Base-by-base conservation (phyloP, 176 grass and related monocot species). In the Rhynchospora pubera region DNA sequence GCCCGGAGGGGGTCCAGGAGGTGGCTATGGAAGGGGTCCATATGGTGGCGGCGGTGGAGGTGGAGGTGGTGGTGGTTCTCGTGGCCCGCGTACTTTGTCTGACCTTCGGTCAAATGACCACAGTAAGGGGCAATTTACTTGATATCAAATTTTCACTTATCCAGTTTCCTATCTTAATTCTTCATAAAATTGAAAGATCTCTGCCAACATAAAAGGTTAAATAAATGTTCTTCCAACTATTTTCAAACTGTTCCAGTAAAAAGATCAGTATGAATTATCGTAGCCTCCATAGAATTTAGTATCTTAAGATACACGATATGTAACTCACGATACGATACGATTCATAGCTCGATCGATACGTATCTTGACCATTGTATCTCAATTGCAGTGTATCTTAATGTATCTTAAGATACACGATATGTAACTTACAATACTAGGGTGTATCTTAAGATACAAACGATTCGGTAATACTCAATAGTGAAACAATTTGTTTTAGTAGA, bases 101-200 rank as follows among this genome's bases (percentile, higher is more conserved):
- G 96, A 95, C 57, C 83, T 99, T 51, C 79, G 46, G 48, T 85
- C 91, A 48, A 94, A 85, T 78, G 86, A 95, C 62, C 96, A 99
- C 55, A 99, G 92, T 99, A 91, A 84, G 85, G 64, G 12, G 9
- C n/a, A 26, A 79, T 59, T 71, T 69, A 39, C 23, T 65, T 57
- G 18, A 47, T 83, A 19, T 42, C 51, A 39, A 72, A 79, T 34
- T 79, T 85, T 51, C 2, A 34, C 6, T 63, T 58, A 16, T 69
- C 5, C 12, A 7, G 2, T 77, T 26, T 15, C 46, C 5, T 28
- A 6, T 82, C 10, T 6, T 47, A 64, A 32, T 56, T 16, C 32
- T 15, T 26, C 32, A 28, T 30, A 32, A 55, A 45, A 51, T 12
- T 59, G 12, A 63, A 68, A 69, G 65, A 7, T 59, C 43, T 83